These are phyloP conservation scores for Ogataea siamensis DNA, from an alignment of 805 yeast species.

Conservation along the genomic window DNA sequence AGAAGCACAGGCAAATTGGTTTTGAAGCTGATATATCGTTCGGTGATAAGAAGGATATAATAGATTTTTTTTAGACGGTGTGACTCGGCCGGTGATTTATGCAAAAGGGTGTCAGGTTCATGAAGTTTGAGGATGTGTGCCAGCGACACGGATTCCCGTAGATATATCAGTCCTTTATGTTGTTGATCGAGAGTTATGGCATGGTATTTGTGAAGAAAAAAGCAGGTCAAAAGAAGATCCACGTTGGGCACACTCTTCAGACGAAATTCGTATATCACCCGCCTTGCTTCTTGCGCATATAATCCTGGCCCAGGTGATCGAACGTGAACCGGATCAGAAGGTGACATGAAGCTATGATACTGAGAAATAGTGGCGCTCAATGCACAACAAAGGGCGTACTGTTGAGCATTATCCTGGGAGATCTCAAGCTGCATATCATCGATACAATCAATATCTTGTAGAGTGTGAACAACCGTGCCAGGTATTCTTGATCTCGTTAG, in stretches of 20 bases:
- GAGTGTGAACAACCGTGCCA: background rate
- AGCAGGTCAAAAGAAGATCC: constrained; percentile 1
- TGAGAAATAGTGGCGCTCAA: background rate
- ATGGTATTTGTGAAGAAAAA: background rate
- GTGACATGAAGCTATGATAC: constrained; percentile 1
- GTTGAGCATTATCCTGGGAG: background rate
- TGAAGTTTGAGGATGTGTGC: background rate
- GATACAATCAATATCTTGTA: background rate
- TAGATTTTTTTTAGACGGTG: background rate
- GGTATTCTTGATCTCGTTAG: background rate
- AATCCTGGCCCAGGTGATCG: no score
- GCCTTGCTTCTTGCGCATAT: constrained; percentile 1
- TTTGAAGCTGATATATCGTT: constrained; percentile 1
- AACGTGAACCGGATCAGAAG: no score
- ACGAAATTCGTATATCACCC: background rate
- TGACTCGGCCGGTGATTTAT: background rate
- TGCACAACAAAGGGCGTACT: constrained; percentile 1
- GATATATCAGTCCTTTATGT: background rate
- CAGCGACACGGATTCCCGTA: constrained; percentile 1
- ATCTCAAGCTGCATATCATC: background rate
- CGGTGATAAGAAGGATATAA: background rate
- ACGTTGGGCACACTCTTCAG: background rate
- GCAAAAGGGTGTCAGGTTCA: background rate
- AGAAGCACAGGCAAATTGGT: constrained; percentile 1
- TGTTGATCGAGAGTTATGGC: background rate